phyloP scores from a whole-genome alignment of 1,284 basidiomycete genomes.

The Anthracocystis panici-leucophaei region DNA sequence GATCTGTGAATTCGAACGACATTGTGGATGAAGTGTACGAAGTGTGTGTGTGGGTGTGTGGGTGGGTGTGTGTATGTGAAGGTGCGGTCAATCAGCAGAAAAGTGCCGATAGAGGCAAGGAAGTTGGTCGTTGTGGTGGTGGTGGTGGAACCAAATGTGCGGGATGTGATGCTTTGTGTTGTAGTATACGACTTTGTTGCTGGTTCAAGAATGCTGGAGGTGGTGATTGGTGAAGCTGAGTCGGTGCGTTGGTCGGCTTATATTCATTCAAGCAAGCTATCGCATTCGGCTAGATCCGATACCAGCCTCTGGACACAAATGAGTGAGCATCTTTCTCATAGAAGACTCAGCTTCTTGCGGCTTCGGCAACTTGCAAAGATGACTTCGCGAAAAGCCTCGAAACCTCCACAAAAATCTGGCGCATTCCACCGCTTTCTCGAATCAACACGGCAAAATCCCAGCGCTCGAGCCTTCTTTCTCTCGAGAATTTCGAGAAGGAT shows the following conservation, averaged over 20 bases:
- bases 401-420: slow-evolving; percentile 37
- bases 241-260: neutral
- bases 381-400: slow-evolving; percentile 6
- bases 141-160: too few species aligned
- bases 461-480: neutral
- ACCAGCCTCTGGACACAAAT: too few species aligned
- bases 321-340: too few species aligned
- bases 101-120: neutral
- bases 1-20: slow-evolving; percentile 79
- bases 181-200: neutral
- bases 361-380: neutral
- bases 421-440: slow-evolving; percentile 47
- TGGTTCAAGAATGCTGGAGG: neutral
- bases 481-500: neutral
- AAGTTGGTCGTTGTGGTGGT: neutral
- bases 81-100: neutral
- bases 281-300: slow-evolving; percentile 2
- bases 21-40: slow-evolving; percentile 23
- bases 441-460: slow-evolving; percentile 6
- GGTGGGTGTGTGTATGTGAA: too few species aligned
- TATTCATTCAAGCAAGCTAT: neutral
- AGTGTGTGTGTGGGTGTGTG: neutral
- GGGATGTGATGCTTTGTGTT: neutral
- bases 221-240: neutral
- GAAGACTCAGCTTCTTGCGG: too few species aligned